Percentiles rank a stretch among this genome's conserved stretches.
Evolutionary conservation across 148 eudicot genomes (phyloP).

Genomic region (Rhododendron mucronatum): DNA sequence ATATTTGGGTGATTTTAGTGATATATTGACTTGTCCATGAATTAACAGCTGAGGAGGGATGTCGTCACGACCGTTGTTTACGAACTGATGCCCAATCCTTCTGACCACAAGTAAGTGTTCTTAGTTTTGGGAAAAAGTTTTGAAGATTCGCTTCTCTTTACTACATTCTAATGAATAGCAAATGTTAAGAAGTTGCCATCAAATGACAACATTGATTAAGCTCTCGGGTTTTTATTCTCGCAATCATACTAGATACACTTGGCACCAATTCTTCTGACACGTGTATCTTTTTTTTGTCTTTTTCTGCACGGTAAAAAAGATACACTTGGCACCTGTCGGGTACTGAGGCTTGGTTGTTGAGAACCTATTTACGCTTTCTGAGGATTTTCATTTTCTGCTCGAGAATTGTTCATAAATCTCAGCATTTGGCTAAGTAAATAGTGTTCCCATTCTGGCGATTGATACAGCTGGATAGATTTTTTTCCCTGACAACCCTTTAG

Average conservation of each 20-base stretch:
- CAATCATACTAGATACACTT: background rate
- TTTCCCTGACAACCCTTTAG: background rate
- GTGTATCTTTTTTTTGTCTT: background rate
- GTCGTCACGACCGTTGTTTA: slow-evolving; percentile 90
- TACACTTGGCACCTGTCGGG: background rate
- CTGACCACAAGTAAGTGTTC: slow-evolving; percentile 92
- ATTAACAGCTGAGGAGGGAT: slow-evolving; percentile 84
- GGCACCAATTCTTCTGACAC: background rate
- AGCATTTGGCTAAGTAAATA: background rate
- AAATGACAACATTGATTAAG: background rate
- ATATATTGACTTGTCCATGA: slow-evolving; percentile 9
- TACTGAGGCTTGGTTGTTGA: background rate
- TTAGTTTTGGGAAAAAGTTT: background rate
- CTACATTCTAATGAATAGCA: background rate
- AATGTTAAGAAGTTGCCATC: background rate
- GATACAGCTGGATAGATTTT: background rate
- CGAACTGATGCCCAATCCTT: slow-evolving; percentile 94
- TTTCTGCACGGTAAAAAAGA: background rate
- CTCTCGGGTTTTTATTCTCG: background rate
- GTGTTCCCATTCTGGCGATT: background rate
- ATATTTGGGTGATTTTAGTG: background rate
- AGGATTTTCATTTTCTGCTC: background rate
- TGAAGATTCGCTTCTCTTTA: background rate
- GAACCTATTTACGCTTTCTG: background rate
- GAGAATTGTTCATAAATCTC: background rate